These are phyloP conservation scores for Hyphodiscus sp. DNA, from an alignment of 2,329 filamentous ascomycete species.

Conservation along the genomic window DNA sequence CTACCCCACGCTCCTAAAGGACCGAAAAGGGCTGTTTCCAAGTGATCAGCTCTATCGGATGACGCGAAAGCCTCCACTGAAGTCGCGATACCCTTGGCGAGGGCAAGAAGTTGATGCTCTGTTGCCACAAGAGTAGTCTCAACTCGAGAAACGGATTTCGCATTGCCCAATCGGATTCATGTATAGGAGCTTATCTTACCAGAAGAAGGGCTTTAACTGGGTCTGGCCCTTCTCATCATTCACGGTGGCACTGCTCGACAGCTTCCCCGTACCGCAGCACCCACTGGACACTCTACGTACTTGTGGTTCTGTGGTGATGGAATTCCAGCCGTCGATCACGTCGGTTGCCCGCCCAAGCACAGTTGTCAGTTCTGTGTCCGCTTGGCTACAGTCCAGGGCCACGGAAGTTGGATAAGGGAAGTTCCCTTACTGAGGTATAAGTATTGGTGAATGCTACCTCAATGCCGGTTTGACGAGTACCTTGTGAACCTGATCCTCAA, in stretches of 20 bases:
- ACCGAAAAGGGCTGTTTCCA: background rate
- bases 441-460: background rate
- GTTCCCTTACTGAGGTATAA: background rate
- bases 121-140: background rate
- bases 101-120: background rate
- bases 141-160: background rate
- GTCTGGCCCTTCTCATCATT: background rate
- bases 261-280: background rate
- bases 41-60: background rate
- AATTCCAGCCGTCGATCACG: slow-evolving; percentile 6
- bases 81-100: background rate
- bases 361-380: background rate
- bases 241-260: background rate
- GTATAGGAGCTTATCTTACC: background rate
- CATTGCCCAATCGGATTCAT: background rate
- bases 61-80: background rate
- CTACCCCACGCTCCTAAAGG: background rate
- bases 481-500: too few species aligned
- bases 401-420: background rate
- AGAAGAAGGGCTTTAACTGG: background rate
- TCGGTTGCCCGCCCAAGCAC: background rate
- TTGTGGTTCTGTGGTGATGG: slow-evolving; percentile 3
- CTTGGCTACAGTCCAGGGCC: background rate
- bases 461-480: background rate
- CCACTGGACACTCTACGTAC: background rate